These are phyloP conservation scores for Tetrapyrgos nigripes DNA, from an alignment of 1,284 basidiomycete species.

Conservation along the genomic window DNA sequence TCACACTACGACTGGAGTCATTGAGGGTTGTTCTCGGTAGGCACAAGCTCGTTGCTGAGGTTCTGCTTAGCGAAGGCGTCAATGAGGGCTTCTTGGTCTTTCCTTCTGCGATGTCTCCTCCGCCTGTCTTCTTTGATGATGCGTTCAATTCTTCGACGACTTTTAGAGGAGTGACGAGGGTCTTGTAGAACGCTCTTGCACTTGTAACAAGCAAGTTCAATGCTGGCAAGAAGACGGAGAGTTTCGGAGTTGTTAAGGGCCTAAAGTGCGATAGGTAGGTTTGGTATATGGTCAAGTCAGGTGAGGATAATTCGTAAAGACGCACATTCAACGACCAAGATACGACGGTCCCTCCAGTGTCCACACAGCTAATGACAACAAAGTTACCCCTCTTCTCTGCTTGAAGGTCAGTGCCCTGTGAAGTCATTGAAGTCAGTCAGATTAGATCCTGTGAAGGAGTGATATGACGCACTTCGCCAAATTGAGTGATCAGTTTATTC, in stretches of 20 bases:
- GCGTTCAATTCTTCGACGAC: conserved; percentile 73
- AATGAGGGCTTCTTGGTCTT: conserved; percentile 80
- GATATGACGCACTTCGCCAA: conserved; percentile 62
- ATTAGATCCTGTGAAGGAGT: conserved; percentile 1
- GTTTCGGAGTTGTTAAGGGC: conserved; percentile 83
- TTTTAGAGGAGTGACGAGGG: conserved; percentile 64
- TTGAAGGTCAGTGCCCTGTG: conserved; percentile 71
- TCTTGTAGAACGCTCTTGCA: conserved; percentile 71
- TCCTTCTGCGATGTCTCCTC: conserved; percentile 76
- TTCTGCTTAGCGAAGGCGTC: conserved; percentile 74
- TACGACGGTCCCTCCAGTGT: conserved; percentile 64
- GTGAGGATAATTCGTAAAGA: conserved; percentile 24
- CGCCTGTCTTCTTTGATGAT: conserved; percentile 82
- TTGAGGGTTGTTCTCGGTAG: conserved; percentile 15
- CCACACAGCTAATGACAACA: conserved; percentile 78
- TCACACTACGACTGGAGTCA: neutral
- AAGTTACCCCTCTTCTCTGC: conserved; percentile 86
- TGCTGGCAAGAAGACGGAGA: conserved; percentile 76
- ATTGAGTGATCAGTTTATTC: conserved; percentile 71
- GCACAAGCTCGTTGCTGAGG: conserved; percentile 43
- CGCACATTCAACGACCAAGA: conserved; percentile 84
- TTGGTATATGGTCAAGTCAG: neutral
- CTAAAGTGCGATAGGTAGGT: conserved; percentile 40
- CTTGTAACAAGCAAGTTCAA: conserved; percentile 80
- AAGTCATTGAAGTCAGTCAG: neutral